phyloP scores from a whole-genome alignment of 1,284 basidiomycete genomes.

The Boletus nobilissimus region DNA sequence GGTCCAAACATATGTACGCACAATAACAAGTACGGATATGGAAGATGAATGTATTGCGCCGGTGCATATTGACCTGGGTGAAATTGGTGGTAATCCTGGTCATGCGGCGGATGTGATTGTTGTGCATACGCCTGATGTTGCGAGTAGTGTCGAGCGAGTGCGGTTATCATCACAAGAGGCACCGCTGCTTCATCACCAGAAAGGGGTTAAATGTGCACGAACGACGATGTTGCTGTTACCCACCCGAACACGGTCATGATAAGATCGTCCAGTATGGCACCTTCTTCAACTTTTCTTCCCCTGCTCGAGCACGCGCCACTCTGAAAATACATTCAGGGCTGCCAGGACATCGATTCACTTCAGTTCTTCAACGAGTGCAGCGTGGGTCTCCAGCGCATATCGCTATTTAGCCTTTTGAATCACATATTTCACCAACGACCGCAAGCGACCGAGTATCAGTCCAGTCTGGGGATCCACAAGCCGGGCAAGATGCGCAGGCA shows the following conservation, averaged over 20 bases:
- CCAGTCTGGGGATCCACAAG: conserved; percentile 64
- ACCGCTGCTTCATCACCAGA: conserved; percentile 46
- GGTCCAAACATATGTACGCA: no score
- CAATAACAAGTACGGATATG: conserved; percentile 26
- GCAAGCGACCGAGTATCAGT: conserved; percentile 67
- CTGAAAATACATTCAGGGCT: conserved; percentile 17
- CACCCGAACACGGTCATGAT: conserved; percentile 65
- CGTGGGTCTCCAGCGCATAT: conserved; percentile 70
- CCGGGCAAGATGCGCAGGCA: conserved; percentile 62
- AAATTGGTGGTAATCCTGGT: conserved; percentile 24
- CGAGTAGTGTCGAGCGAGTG: conserved; percentile 16
- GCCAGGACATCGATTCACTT: conserved; percentile 41
- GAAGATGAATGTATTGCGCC: conserved; percentile 31
- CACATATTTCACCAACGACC: conserved; percentile 74
- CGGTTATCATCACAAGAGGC: conserved; percentile 28
- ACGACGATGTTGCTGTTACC: conserved; percentile 25
- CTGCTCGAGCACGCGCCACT: conserved; percentile 62
- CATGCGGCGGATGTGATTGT: conserved; percentile 21
- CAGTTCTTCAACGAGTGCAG: conserved; percentile 70
- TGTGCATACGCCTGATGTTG: conserved; percentile 29
- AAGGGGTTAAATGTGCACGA: not conserved
- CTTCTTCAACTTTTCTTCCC: conserved; percentile 61
- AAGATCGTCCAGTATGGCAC: conserved; percentile 63
- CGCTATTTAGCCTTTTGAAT: conserved; percentile 79
- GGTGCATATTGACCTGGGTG: conserved; percentile 27